Percentiles rank a stretch among this genome's conserved stretches.
phyloP scores from a whole-genome alignment of 345 rosid genomes.

The Gossypium stocksii region DNA sequence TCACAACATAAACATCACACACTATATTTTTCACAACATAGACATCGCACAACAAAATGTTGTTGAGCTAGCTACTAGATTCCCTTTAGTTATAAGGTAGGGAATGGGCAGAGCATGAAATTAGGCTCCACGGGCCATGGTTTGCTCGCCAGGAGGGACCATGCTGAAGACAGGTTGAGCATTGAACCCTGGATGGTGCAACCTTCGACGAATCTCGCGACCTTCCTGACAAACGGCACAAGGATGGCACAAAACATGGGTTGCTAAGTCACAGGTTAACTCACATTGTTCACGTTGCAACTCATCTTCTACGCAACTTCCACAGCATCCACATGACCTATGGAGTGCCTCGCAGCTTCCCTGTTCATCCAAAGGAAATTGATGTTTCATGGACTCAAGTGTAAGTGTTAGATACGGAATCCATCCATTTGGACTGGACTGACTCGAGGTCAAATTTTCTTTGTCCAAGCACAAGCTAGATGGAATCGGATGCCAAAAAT shows the following conservation, averaged over 20 bases:
- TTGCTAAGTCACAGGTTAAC: constrained; percentile 63
- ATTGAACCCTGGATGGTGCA: constrained; percentile 80
- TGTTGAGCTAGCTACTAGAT: constrained; percentile 12
- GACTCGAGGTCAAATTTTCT: too few species aligned
- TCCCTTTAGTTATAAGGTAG: not conserved
- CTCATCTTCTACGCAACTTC: constrained; percentile 66
- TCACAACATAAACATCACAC: not conserved
- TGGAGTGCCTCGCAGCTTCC: constrained; percentile 77
- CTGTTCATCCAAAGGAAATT: constrained; percentile 33
- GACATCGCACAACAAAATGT: not conserved
- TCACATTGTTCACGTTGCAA: constrained; percentile 70
- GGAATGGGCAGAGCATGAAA: constrained; percentile 5
- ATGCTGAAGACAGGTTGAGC: constrained; percentile 63
- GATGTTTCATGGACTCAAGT: not conserved
- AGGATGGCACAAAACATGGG: constrained; percentile 72
- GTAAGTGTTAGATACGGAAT: not conserved
- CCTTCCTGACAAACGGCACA: constrained; percentile 99
- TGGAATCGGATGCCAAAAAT: too few species aligned
- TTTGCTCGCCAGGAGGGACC: constrained; percentile 69
- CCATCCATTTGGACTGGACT: too few species aligned
- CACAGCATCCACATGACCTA: constrained; percentile 82
- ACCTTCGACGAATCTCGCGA: constrained; percentile 84
- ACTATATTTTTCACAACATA: not conserved
- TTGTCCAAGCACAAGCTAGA: too few species aligned
- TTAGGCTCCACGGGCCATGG: constrained; percentile 65